phyloP scores from a whole-genome alignment of 164 flowering plant species.

The Chimonanthus praecox region DNA sequence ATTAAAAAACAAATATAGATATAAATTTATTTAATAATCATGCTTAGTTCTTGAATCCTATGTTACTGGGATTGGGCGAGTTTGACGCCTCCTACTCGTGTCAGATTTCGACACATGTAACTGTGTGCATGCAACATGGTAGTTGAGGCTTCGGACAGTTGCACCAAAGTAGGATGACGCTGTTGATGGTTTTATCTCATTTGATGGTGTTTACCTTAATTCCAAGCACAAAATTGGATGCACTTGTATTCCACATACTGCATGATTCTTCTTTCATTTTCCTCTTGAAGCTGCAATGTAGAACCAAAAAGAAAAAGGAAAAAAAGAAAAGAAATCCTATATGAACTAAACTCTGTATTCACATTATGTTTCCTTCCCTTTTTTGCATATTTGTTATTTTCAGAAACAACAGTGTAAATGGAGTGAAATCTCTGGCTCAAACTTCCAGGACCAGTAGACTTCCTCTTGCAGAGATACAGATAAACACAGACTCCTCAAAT shows the following conservation, averaged over 20 bases:
- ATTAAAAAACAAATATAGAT: too few species aligned
- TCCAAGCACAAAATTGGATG: neutral
- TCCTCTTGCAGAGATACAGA: constrained; percentile 41
- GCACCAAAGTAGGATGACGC: too few species aligned
- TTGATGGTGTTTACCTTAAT: too few species aligned
- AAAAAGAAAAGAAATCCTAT: neutral
- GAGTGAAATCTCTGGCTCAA: neutral
- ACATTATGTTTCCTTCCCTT: too few species aligned
- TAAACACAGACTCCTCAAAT: constrained; percentile 25
- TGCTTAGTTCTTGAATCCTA: too few species aligned
- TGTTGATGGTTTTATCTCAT: too few species aligned
- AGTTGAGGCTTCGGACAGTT: too few species aligned
- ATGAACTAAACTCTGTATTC: neutral
- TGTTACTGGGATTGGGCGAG: too few species aligned
- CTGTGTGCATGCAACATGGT: too few species aligned
- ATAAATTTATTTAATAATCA: too few species aligned
- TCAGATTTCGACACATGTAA: too few species aligned
- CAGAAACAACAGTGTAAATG: constrained; percentile 10
- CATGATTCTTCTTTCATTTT: neutral
- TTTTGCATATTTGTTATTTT: neutral
- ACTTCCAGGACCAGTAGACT: constrained; percentile 19
- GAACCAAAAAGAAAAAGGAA: neutral
- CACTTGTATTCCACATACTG: neutral
- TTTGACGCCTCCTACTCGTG: too few species aligned
- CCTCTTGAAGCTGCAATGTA: neutral